Percentiles rank a stretch among this genome's conserved stretches.
Conservation (phyloP, 2,329 filamentous ascomycete species). For the Verticillium alfalfae region DNA sequence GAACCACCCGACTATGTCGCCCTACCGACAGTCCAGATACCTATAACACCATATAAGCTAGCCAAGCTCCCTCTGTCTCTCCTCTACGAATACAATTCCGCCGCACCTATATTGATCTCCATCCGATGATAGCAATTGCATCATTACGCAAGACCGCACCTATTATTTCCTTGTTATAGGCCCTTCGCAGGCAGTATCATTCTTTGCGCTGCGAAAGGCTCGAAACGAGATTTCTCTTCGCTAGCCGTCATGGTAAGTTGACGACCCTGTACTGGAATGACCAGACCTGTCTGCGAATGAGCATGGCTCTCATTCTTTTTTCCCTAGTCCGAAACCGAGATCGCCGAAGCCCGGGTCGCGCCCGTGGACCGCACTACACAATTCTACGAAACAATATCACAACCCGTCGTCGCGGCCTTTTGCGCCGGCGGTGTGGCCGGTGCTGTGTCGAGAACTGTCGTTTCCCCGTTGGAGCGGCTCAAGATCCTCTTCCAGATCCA, state of each 20-base stretch:
- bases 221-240: background rate
- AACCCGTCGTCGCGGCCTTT: constrained; percentile 86
- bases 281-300: background rate
- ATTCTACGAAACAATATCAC: constrained; percentile 54
- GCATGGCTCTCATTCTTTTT: background rate
- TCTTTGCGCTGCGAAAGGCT: background rate
- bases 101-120: background rate
- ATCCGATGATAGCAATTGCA: background rate
- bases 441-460: constrained; percentile 94
- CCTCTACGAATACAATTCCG: background rate
- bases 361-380: constrained; percentile 14
- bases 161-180: background rate
- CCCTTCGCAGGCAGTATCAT: background rate
- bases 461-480: constrained; percentile 89
- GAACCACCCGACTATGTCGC: background rate
- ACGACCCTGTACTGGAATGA: background rate
- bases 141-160: background rate
- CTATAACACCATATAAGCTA: background rate
- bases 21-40: background rate
- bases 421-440: constrained; percentile 91
- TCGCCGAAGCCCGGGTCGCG: background rate
- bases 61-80: background rate
- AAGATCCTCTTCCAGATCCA: constrained; percentile 99
- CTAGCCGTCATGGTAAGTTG: background rate
- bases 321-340: background rate